Evolutionary conservation across 768 basidiomycete genomes (phyloP).

Genomic region (Lyophyllum shimeji): DNA sequence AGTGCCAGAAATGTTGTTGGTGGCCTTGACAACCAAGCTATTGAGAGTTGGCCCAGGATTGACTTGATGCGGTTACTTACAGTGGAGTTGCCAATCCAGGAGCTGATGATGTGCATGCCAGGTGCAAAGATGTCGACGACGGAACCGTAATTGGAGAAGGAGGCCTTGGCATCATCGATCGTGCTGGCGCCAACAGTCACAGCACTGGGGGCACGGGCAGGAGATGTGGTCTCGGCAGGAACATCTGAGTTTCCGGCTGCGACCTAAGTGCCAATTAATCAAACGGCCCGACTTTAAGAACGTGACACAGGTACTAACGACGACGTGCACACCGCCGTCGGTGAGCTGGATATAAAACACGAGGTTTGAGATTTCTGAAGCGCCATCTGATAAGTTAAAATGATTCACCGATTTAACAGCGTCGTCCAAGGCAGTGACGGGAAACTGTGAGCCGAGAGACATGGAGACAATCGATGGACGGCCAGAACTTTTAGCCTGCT

Average conservation of each 20-base stretch:
- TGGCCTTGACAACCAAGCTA: too few relatives aligned
- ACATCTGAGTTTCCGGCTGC: conserved; percentile 10
- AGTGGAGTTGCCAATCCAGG: conserved; percentile 22
- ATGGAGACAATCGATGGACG: conserved; percentile 8
- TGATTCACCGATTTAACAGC: not conserved
- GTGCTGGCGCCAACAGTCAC: conserved; percentile 16
- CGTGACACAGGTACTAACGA: conserved; percentile 4
- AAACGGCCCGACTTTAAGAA: not conserved
- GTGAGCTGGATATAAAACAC: conserved; percentile 19
- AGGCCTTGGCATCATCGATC: conserved; percentile 27
- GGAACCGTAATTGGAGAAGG: conserved; percentile 34
- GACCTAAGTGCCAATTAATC: conserved; percentile 1
- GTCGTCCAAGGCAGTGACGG: not conserved
- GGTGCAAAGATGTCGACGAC: conserved; percentile 35
- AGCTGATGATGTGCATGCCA: conserved; percentile 25
- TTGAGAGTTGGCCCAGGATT: too few relatives aligned
- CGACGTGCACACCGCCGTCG: conserved; percentile 28
- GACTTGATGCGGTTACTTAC: too few relatives aligned
- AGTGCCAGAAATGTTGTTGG: conserved; percentile 24
- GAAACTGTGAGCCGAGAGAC: conserved; percentile 4
- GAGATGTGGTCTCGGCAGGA: conserved; percentile 1
- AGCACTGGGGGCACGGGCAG: conserved; percentile 6
- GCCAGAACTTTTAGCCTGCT: not conserved
- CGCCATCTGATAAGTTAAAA: not conserved
- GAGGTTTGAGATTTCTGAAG: not conserved